Evolutionary conservation across 495 filamentous ascomycete genomes (phyloP).

Genomic region (Tuber calosporum): DNA sequence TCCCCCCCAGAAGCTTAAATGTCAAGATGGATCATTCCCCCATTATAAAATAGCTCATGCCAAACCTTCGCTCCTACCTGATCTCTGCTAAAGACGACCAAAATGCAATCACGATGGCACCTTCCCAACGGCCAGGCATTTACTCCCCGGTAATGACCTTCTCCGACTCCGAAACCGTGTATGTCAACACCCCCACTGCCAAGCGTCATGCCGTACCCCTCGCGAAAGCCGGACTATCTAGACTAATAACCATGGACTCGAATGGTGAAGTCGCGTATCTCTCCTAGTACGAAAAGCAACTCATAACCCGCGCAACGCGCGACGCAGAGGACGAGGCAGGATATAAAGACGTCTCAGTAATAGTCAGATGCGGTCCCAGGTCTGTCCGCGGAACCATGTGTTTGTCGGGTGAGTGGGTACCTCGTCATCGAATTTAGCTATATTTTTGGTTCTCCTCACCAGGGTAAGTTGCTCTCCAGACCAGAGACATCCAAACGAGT

Average conservation of each 20-base stretch:
- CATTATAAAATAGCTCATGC: not conserved
- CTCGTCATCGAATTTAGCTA: not conserved
- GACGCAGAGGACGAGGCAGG: constrained; percentile 74
- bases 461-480: not conserved
- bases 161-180: constrained; percentile 72
- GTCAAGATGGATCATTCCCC: not conserved
- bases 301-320: constrained; percentile 72
- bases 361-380: constrained; percentile 71
- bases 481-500: not conserved
- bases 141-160: constrained; percentile 89
- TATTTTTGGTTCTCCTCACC: not conserved
- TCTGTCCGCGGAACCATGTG: constrained; percentile 65
- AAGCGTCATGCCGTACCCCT: constrained; percentile 73
- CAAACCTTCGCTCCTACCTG: not conserved
- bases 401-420: not conserved
- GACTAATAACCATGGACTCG: constrained; percentile 81
- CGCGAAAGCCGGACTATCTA: constrained; percentile 71
- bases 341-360: constrained; percentile 67
- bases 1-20: not conserved
- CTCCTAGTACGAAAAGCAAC: constrained; percentile 62
- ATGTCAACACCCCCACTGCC: constrained; percentile 71
- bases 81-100: not conserved
- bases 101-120: constrained; percentile 33
- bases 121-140: constrained; percentile 67
- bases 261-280: constrained; percentile 86